Percentiles rank a stretch among this genome's conserved stretches.
Conservation (phyloP, 371 early-diverging fungal species). For the Chytridiales sp. region DNA sequence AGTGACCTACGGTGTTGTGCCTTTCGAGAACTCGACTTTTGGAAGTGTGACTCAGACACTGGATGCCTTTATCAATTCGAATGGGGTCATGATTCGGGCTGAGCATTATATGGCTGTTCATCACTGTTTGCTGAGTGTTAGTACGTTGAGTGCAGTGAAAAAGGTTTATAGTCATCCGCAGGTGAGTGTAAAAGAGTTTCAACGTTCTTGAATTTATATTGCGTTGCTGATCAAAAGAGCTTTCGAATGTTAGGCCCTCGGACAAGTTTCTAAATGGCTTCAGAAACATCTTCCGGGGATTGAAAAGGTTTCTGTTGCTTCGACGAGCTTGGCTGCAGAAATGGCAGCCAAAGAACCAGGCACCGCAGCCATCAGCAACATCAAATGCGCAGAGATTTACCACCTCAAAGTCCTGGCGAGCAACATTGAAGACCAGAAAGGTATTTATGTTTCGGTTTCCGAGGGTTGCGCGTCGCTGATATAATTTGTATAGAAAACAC, state of each 20-base stretch:
- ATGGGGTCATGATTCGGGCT: conserved; percentile 41
- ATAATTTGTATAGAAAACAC: conserved; percentile 67
- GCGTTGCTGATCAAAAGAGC: background rate
- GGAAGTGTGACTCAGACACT: conserved; percentile 84
- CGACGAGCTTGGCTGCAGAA: conserved; percentile 88
- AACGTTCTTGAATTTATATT: background rate
- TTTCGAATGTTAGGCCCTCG: conserved; percentile 63
- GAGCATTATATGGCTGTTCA: conserved; percentile 63
- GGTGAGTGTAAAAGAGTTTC: conserved; percentile 43
- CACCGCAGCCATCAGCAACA: conserved; percentile 83
- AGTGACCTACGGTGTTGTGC: conserved; percentile 87
- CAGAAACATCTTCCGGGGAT: conserved; percentile 64
- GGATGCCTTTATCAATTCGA: conserved; percentile 67
- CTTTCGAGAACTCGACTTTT: conserved; percentile 91
- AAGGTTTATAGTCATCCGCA: conserved; percentile 91
- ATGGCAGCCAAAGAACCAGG: conserved; percentile 75
- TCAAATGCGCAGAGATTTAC: conserved; percentile 79
- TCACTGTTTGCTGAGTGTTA: conserved; percentile 77
- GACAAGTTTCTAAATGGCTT: conserved; percentile 81
- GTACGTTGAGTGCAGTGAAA: conserved; percentile 51
- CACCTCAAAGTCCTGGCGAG: conserved; percentile 69
- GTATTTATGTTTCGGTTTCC: conserved; percentile 7
- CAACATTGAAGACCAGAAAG: conserved; percentile 70
- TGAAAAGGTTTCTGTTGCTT: conserved; percentile 72
- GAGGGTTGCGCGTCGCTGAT: background rate